Evolutionary conservation across 2,329 filamentous ascomycete genomes (phyloP).

Genomic region (Colletotrichum orbiculare): DNA sequence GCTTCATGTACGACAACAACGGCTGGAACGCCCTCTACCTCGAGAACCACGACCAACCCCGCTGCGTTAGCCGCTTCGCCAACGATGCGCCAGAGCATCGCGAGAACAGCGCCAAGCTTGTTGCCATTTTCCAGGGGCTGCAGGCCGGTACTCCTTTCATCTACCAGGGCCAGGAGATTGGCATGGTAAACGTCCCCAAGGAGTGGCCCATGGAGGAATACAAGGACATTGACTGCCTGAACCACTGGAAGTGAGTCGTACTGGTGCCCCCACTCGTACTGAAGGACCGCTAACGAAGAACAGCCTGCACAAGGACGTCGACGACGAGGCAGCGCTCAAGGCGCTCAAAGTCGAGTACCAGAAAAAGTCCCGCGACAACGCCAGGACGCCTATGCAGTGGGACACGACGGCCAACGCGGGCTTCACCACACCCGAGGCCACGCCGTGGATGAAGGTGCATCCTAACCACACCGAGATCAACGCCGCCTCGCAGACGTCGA

Average conservation of each 20-base stretch:
- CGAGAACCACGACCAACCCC: slow-evolving; percentile 75
- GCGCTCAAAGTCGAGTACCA: slow-evolving; percentile 59
- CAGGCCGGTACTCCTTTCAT: slow-evolving; percentile 73
- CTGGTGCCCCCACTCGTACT: not conserved
- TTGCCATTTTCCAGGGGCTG: slow-evolving; percentile 66
- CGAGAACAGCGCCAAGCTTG: slow-evolving; percentile 65
- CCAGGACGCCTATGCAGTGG: slow-evolving; percentile 80
- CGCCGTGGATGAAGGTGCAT: slow-evolving; percentile 79
- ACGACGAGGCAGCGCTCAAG: slow-evolving; percentile 51
- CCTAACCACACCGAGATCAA: slow-evolving; percentile 73
- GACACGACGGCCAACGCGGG: slow-evolving; percentile 68
- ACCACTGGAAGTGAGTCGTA: slow-evolving; percentile 57
- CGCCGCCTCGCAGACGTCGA: slow-evolving; percentile 62
- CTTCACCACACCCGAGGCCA: slow-evolving; percentile 64
- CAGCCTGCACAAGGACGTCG: slow-evolving; percentile 51
- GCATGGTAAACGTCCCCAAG: slow-evolving; percentile 72
- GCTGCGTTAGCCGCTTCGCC: slow-evolving; percentile 67
- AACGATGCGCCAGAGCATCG: slow-evolving; percentile 62
- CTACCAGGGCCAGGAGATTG: slow-evolving; percentile 78
- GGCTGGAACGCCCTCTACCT: slow-evolving; percentile 75
- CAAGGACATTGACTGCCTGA: slow-evolving; percentile 72
- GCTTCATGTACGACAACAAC: slow-evolving; percentile 66
- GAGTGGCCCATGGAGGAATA: slow-evolving; percentile 74
- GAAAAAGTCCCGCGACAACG: slow-evolving; percentile 74
- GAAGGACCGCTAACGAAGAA: slow-evolving; percentile 8